These are phyloP conservation scores for Nakazawaea ambrosiae DNA, from an alignment of 805 yeast species.

Conservation along the genomic window DNA sequence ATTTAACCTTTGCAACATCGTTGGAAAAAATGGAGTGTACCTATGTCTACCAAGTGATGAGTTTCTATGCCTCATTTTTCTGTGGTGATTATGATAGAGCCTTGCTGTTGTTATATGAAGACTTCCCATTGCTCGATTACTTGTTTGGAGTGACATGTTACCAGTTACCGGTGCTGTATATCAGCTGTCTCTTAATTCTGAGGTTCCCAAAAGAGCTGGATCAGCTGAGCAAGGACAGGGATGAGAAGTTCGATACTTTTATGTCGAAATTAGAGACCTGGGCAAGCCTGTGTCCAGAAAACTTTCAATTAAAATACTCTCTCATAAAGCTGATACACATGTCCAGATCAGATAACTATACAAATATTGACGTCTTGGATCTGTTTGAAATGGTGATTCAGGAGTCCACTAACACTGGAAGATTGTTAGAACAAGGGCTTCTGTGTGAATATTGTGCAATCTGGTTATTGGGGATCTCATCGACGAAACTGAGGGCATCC, in stretches of 20 bases:
- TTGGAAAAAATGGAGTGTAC: not conserved
- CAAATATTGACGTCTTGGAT: conserved; percentile 34
- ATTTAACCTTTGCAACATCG: too few relatives aligned
- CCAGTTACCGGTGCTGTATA: conserved; percentile 11
- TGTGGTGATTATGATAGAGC: conserved; percentile 2
- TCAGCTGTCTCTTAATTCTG: conserved; percentile 13
- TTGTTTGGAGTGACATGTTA: conserved; percentile 3
- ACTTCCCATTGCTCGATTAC: not conserved
- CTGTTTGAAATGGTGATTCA: conserved; percentile 38
- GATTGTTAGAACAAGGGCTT: conserved; percentile 31
- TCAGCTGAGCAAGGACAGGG: conserved; percentile 14
- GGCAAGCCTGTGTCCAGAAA: conserved; percentile 27
- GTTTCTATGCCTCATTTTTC: not conserved
- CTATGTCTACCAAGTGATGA: conserved; percentile 3
- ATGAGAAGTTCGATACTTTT: conserved; percentile 16
- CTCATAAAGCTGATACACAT: conserved; percentile 27
- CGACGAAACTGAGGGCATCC: conserved; percentile 25
- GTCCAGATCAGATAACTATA: conserved; percentile 13
- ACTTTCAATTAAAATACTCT: conserved; percentile 31
- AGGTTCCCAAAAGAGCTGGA: conserved; percentile 15
- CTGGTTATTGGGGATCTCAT: conserved; percentile 25
- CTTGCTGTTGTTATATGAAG: not conserved
- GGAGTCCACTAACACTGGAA: conserved; percentile 23
- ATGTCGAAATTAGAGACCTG: conserved; percentile 25
- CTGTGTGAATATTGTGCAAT: conserved; percentile 34